Base-by-base conservation (phyloP, 441 rosid species). In the Eugenia klotzschiana region DNA sequence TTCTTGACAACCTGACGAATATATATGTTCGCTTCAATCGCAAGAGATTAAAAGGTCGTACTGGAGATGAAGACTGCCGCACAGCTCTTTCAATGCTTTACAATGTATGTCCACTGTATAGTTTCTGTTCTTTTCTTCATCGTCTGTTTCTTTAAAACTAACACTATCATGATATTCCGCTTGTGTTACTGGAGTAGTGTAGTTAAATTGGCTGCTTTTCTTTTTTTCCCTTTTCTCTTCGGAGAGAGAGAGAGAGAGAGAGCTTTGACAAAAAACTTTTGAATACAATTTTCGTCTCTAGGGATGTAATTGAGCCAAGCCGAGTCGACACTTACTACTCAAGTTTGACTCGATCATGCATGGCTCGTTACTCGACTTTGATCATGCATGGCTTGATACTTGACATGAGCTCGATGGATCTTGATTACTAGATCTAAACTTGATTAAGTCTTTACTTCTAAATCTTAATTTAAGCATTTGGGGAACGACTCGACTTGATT, bases 11-110 rank as follows among this genome's bases (percentile, higher is more conserved):
- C 88, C 98, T 98, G 85, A 98, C 99, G 53, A 95, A 96, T 87
- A 91, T 98, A 86, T 96, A 93, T 90, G 99, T 98, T 49, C 93
- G 99, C 82, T 94, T 96, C 89, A 98, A 98, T 87, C 97, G 99
- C 64, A 98, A 96, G 93, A 93, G 99, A 89, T 87, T 96, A 81
- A 97, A 97, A 91, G 99, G 99, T 83, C 96, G 97, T 84, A 92
- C 94, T 23, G 98, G 94, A 87, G 96, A 96, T 89, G 92, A 92
- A 87, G 99, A 96, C 85, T 96, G 99, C 87, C 90, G 87, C 79
- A 95, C 87, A 81, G 98, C 99, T 82, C 94, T 98, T 84, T 96
- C 99, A 25, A 96, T 98, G 86, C 94, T 98, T 83, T 96, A 90
- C 90, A 92, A 92, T 91, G 99, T 96, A 94, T 81, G 92, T 16